These are phyloP conservation scores for Mycena alexandri DNA, from an alignment of 768 basidiomycete species.

Conservation along the genomic window DNA sequence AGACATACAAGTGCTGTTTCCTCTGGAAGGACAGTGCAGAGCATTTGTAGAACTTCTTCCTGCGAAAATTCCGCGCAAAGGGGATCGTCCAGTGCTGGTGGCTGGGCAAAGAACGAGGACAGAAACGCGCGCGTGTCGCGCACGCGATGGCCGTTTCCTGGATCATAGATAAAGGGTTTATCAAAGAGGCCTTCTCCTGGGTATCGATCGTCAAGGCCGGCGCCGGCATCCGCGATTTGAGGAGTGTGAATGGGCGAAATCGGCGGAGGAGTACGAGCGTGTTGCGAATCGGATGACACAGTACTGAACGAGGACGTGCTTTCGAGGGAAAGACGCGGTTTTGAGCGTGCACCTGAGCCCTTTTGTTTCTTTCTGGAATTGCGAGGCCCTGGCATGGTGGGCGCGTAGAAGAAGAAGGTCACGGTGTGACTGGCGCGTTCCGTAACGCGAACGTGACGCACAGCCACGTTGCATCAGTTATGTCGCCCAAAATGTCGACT, in stretches of 20 bases:
- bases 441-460: too few species aligned
- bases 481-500: too few species aligned
- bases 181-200: conserved; percentile 43
- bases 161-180: conserved; percentile 78
- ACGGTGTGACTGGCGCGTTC: too few species aligned
- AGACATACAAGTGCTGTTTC: conserved; percentile 75
- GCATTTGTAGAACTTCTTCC: conserved; percentile 80
- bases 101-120: conserved; percentile 74
- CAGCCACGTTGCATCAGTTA: too few species aligned
- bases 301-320: conserved; percentile 25
- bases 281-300: conserved; percentile 12
- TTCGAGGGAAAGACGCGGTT: conserved; percentile 34
- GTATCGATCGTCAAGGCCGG: conserved; percentile 33
- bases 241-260: conserved; percentile 8
- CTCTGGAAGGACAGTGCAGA: conserved; percentile 75
- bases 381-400: conserved; percentile 71
- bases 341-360: conserved; percentile 50
- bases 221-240: background rate
- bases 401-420: conserved; percentile 11
- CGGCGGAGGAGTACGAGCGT: conserved; percentile 17
- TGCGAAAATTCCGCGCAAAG: conserved; percentile 84
- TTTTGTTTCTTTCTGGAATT: conserved; percentile 65
- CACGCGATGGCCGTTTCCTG: conserved; percentile 85
- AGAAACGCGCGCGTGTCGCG: conserved; percentile 76
- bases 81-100: conserved; percentile 71